Base-by-base conservation (phyloP, 805 yeast genomes). In the Millerago galiae region DNA sequence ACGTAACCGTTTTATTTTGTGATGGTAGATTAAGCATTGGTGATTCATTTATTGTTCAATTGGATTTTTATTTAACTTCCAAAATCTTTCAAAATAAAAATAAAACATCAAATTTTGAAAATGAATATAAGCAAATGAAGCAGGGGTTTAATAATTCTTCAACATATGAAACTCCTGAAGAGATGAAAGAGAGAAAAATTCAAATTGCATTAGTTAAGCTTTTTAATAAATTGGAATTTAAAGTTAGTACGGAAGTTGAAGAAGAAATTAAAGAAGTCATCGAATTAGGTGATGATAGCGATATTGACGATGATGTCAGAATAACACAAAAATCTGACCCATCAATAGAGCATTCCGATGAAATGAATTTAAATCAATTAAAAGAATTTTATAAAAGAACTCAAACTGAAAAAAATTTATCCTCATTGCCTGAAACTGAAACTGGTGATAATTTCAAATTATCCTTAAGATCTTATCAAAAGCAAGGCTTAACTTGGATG, bases 401-500 rank as follows among this genome's bases (percentile, higher is more conserved):
- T 14, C 86, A 84, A 53, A 75, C 79, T 9, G 72, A 76, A 2
- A 79, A 75, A n/a, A 60, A 72, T 10, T 53, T 76, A 15, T 72
- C 74, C 10, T 66, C 71, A 21, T 65, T 83, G 5, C 90, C 90
- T 2, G 81, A 77, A 46, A 74, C 83, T 1, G 79, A 79, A 2
- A 48, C 67, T 5, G 53, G 54, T 1, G 72, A 74, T 42, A 53
- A 68, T 2, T 83, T 89, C 53, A 68, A 68, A 8, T 52, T 90
- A 38, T 65, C 66, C 1, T 63, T 91, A 38, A 67, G 95, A 43
- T 74, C 79, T 1, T 91, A 91, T 59, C 98, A 91, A 61, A 80
- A 75, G 47, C 87, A 82, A 53, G 96, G 95, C 0, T 63, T 88
- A 26, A 77, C 90, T 1, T 89, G 96, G 96, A 82, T 89, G 91